A percentile compares a stretch with the other conserved stretches of the same genome.
These are phyloP conservation scores for Aspergillus taichungensis DNA, from an alignment of 495 filamentous ascomycete genomes.

Conservation along the genomic window DNA sequence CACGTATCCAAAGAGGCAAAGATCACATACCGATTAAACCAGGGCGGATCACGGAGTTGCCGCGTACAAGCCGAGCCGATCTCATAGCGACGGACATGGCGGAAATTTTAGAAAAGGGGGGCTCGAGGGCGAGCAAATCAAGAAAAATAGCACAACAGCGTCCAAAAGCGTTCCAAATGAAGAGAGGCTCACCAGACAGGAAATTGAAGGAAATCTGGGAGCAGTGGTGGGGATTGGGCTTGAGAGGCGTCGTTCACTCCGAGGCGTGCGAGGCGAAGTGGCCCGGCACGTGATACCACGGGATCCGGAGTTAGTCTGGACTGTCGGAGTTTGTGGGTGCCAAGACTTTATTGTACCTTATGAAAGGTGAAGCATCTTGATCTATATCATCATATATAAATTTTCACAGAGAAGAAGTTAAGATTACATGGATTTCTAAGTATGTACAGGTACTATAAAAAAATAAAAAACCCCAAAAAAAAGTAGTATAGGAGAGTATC, in stretches of 20 bases:
- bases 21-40: slow-evolving; percentile 21
- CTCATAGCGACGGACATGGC: slow-evolving; percentile 38
- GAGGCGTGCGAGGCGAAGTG: neutral
- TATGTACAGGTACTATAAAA: no score
- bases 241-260: neutral
- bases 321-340: no score
- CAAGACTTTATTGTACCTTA: no score
- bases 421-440: no score
- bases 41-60: slow-evolving; percentile 26
- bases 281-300: no score
- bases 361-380: no score
- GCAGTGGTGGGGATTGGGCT: neutral
- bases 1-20: neutral
- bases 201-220: neutral
- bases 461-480: no score
- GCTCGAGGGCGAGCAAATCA: slow-evolving; percentile 23
- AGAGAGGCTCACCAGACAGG: slow-evolving; percentile 4
- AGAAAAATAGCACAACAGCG: slow-evolving; percentile 19
- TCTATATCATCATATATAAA: no score
- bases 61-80: slow-evolving; percentile 36
- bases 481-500: no score
- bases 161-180: neutral
- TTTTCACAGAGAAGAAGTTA: no score
- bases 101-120: slow-evolving; percentile 20
- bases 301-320: no score